These are phyloP conservation scores for Nannochloropsis oceanica DNA, from an alignment of 108 stramenopile species.

Conservation along the genomic window DNA sequence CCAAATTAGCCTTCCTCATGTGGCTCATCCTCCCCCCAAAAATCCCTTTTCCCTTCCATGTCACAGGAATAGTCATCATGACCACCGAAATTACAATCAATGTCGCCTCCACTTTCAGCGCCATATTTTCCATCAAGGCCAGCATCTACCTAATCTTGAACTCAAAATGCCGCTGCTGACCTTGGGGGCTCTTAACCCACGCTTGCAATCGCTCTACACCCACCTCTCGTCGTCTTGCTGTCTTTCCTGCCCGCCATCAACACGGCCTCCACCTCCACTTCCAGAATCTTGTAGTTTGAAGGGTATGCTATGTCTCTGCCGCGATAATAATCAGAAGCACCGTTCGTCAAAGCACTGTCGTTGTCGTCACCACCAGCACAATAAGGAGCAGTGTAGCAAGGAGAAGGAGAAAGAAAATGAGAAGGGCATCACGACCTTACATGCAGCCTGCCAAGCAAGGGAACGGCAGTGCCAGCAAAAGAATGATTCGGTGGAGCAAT, in stretches of 20 bases:
- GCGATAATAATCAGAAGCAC: no score
- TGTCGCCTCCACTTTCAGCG: background rate
- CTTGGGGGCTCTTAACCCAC: background rate
- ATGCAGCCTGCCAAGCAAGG: no score
- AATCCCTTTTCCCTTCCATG: background rate
- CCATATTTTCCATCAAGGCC: background rate
- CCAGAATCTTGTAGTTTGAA: background rate
- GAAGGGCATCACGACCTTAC: no score
- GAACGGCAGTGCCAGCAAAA: no score
- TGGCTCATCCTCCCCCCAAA: no score
- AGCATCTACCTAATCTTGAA: background rate
- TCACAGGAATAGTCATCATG: background rate
- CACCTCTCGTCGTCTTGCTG: background rate
- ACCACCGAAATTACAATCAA: background rate
- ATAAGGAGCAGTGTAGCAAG: no score
- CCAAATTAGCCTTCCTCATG: no score
- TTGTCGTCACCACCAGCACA: no score
- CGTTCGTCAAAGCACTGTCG: no score
- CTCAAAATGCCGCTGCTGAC: background rate
- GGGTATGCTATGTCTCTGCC: background rate
- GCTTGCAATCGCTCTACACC: background rate
- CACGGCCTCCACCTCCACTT: background rate
- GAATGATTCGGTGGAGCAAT: background rate
- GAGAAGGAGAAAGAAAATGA: no score
- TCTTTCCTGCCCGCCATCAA: background rate